A percentile compares a stretch with the other conserved stretches of the same genome.
Conservation (phyloP, 1,284 basidiomycete species). For the Psilocybe mexicana region DNA sequence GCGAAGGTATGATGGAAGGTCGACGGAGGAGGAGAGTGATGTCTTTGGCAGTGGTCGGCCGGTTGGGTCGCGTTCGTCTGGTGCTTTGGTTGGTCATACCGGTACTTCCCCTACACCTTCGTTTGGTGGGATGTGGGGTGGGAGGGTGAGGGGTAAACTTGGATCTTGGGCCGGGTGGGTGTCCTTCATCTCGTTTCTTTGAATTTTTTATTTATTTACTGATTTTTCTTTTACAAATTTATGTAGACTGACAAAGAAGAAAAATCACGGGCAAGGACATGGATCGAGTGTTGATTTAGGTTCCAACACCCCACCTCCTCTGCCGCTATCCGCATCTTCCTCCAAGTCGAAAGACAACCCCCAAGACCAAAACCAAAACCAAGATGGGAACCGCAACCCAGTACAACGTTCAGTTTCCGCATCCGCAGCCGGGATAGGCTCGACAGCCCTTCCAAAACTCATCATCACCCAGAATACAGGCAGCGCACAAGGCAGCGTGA, state of each 20-base stretch:
- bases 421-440: neutral
- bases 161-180: slow-evolving; percentile 71
- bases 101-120: slow-evolving; percentile 9
- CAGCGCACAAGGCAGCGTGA: slow-evolving; percentile 6
- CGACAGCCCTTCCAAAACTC: slow-evolving; percentile 10
- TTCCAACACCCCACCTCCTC: neutral
- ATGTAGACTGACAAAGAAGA: slow-evolving; percentile 13
- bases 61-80: too few relatives aligned
- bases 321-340: neutral
- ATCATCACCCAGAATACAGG: slow-evolving; percentile 4
- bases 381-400: too few relatives aligned
- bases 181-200: neutral
- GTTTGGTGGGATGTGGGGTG: slow-evolving; percentile 53
- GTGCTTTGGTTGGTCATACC: neutral
- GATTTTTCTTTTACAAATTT: neutral
- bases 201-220: neutral
- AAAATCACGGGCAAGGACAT: slow-evolving; percentile 16
- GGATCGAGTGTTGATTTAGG: slow-evolving; percentile 28
- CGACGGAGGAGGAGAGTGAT: slow-evolving; percentile 46
- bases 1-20: slow-evolving; percentile 36
- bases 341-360: slow-evolving; percentile 10
- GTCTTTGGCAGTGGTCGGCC: neutral
- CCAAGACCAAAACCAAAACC: neutral
- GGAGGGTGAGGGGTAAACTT: slow-evolving; percentile 64
- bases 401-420: too few relatives aligned